Conservation (phyloP, 2,329 filamentous ascomycete genomes). For the Neonectria punicea region DNA sequence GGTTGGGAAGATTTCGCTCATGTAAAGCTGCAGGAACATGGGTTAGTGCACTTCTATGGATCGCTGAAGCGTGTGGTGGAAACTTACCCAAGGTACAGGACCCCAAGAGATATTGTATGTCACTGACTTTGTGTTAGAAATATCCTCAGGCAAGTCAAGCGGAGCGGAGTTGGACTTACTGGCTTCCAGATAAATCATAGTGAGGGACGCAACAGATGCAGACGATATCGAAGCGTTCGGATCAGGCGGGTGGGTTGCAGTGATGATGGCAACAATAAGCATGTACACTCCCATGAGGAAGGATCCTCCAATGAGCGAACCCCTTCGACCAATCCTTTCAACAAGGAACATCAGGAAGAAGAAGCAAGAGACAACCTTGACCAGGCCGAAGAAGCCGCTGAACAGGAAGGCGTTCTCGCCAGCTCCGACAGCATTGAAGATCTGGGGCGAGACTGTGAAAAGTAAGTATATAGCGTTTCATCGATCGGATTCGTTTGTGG, state of each 20-base stretch:
- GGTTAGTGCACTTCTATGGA: not conserved
- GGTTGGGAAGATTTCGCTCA: constrained; percentile 61
- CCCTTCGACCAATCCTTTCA: constrained; percentile 59
- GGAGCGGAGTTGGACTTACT: constrained; percentile 32
- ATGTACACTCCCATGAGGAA: constrained; percentile 63
- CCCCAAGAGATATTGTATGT: constrained; percentile 62
- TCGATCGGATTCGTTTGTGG: not conserved
- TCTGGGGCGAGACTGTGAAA: constrained; percentile 56
- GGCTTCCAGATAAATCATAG: constrained; percentile 63
- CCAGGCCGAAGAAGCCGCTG: constrained; percentile 63
- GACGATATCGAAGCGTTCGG: constrained; percentile 45
- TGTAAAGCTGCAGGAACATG: constrained; percentile 51
- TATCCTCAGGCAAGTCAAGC: not conserved
- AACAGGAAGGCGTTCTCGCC: constrained; percentile 58
- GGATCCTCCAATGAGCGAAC: constrained; percentile 59
- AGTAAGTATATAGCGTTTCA: constrained; percentile 9
- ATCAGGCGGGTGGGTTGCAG: constrained; percentile 54
- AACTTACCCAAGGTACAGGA: constrained; percentile 58
- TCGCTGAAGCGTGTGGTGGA: not conserved
- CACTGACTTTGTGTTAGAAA: constrained; percentile 40
- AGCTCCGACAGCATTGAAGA: constrained; percentile 61
- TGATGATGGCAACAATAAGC: constrained; percentile 62
- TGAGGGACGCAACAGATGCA: constrained; percentile 58
- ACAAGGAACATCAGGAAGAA: constrained; percentile 61
- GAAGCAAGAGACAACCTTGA: constrained; percentile 60